These are phyloP conservation scores for Plasmopara viticola DNA, from an alignment of 352 stramenopile genomes.

Conservation along the genomic window DNA sequence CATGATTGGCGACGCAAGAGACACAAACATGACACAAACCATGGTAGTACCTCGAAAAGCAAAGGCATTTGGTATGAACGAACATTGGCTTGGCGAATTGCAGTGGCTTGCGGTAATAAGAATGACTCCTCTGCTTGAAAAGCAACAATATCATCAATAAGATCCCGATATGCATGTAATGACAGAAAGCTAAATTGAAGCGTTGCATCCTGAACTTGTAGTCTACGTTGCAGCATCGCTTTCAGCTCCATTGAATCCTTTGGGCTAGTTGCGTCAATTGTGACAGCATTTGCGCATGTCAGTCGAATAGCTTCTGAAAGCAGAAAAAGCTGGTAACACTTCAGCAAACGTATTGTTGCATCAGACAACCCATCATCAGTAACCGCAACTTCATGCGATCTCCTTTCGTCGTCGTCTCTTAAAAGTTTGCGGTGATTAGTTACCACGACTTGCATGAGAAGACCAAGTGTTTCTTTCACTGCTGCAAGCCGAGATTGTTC, in stretches of 20 bases:
- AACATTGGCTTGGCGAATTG: conserved; percentile 28
- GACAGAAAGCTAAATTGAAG: conserved; percentile 62
- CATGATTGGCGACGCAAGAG: conserved; percentile 76
- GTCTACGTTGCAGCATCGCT: conserved; percentile 18
- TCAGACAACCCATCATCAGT: conserved; percentile 21
- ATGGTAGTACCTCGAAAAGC: conserved; percentile 62
- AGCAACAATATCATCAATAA: conserved; percentile 38
- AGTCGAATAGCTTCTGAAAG: conserved; percentile 67
- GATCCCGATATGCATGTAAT: conserved; percentile 48
- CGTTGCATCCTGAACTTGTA: conserved; percentile 63
- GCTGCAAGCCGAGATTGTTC: conserved; percentile 11
- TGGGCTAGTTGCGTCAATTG: conserved; percentile 2
- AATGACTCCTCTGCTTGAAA: conserved; percentile 54
- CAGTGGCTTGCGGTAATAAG: conserved; percentile 17
- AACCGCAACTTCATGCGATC: background rate
- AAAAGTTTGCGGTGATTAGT: conserved; percentile 20
- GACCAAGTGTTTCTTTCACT: conserved; percentile 33
- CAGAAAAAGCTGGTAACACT: conserved; percentile 73
- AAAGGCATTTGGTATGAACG: conserved; percentile 41
- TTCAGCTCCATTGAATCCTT: conserved; percentile 10
- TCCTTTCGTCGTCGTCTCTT: conserved; percentile 5
- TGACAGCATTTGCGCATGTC: conserved; percentile 34
- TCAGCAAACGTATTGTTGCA: conserved; percentile 45
- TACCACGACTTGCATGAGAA: conserved; percentile 36
- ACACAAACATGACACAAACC: conserved; percentile 74